Evolutionary conservation across 176 grass and related monocot genomes (phyloP).

Genomic region (Ananas comosus): DNA sequence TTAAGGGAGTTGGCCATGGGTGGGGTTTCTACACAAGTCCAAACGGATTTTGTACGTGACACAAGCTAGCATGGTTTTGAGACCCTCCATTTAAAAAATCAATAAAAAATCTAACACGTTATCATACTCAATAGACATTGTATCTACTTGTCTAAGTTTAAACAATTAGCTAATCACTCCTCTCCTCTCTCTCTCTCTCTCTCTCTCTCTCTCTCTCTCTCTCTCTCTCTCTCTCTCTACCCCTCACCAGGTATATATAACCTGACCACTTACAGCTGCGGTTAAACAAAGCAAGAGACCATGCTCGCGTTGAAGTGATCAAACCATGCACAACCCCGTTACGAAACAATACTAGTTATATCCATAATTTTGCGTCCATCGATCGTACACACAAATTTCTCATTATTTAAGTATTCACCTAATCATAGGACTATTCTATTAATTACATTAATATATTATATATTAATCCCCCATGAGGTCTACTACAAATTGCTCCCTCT

Average conservation of each 20-base stretch:
- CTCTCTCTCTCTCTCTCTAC: not conserved
- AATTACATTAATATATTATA: not conserved
- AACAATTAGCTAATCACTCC: too few species aligned
- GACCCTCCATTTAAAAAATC: too few species aligned
- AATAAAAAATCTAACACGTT: too few species aligned
- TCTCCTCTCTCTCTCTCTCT: too few species aligned
- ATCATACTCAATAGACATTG: too few species aligned
- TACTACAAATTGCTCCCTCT: not conserved
- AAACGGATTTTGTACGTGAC: too few species aligned
- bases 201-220: not conserved
- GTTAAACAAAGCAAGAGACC: not conserved
- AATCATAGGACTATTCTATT: not conserved
- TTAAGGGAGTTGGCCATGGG: too few species aligned
- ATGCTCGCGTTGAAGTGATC: not conserved
- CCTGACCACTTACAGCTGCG: not conserved
- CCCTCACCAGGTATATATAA: not conserved
- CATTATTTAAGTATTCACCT: not conserved
- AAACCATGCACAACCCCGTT: not conserved
- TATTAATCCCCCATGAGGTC: not conserved
- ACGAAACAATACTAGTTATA: not conserved
- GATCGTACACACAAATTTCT: too few species aligned
- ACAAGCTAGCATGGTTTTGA: too few species aligned
- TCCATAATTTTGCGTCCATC: not conserved
- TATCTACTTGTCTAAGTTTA: too few species aligned
- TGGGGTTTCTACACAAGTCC: too few species aligned